Conservation (phyloP, 73 alveolate species). For the Uronychia setigera region DNA sequence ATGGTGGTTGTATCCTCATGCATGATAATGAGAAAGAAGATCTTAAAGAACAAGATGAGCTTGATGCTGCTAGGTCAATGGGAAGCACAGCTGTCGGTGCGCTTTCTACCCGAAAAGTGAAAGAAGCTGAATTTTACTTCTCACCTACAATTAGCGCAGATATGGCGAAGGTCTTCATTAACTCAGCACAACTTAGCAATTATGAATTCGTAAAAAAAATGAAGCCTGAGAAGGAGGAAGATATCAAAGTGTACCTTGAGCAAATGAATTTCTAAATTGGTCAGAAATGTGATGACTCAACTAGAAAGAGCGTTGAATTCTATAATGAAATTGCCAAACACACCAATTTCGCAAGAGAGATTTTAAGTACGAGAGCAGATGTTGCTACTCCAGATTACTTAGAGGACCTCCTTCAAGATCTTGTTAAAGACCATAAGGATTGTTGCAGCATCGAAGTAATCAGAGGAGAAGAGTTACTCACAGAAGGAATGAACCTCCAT, state of each 20-base stretch:
- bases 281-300: neutral
- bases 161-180: slow-evolving; percentile 9
- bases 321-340: slow-evolving; percentile 44
- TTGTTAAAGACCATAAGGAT: slow-evolving; percentile 47
- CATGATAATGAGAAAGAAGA: slow-evolving; percentile 17
- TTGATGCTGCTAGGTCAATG: slow-evolving; percentile 7
- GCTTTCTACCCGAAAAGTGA: slow-evolving; percentile 5
- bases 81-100: neutral
- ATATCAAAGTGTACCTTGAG: slow-evolving; percentile 5
- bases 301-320: slow-evolving; percentile 3
- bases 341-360: slow-evolving; percentile 78
- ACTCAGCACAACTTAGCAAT: slow-evolving; percentile 23
- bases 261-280: neutral
- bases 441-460: slow-evolving; percentile 58
- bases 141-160: slow-evolving; percentile 5
- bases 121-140: slow-evolving; percentile 15
- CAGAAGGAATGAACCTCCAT: slow-evolving; percentile 66
- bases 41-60: neutral
- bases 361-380: slow-evolving; percentile 76
- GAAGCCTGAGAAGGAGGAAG: slow-evolving; percentile 17
- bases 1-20: slow-evolving; percentile 7
- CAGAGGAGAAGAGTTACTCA: slow-evolving; percentile 76
- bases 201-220: slow-evolving; percentile 12
- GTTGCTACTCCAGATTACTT: slow-evolving; percentile 80
- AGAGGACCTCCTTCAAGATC: slow-evolving; percentile 61